These are phyloP conservation scores for Spergularia marina DNA, from an alignment of 148 eudicot species.

Conservation along the genomic window DNA sequence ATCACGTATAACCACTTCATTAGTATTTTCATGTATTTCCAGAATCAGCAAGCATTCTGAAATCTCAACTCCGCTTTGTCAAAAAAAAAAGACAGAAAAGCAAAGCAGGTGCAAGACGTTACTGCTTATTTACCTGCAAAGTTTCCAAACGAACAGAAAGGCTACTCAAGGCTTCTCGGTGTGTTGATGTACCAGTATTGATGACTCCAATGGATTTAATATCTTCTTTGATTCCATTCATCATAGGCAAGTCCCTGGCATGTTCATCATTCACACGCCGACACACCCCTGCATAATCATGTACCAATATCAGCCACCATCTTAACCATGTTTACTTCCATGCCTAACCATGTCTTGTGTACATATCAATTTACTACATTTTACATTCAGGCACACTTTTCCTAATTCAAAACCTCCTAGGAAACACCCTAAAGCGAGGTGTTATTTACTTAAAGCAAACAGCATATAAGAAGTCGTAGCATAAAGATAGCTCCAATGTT, in stretches of 20 bases:
- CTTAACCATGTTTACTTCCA: background rate
- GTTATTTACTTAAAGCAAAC: background rate
- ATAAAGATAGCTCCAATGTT: background rate
- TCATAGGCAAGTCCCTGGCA: conserved; percentile 71
- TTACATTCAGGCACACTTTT: background rate
- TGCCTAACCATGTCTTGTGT: background rate
- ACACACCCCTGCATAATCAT: conserved; percentile 51
- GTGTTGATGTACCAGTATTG: conserved; percentile 52
- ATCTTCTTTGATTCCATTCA: conserved; percentile 91
- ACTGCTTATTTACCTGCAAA: conserved; percentile 46
- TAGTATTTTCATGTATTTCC: too few species aligned
- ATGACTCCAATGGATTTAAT: conserved; percentile 68
- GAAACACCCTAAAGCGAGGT: background rate
- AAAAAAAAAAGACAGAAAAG: background rate
- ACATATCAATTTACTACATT: background rate
- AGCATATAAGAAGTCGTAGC: background rate
- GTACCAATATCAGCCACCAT: background rate
- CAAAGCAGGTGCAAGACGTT: background rate
- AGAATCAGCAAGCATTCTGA: too few species aligned
- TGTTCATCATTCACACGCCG: conserved; percentile 69
- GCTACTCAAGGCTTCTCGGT: conserved; percentile 52
- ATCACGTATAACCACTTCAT: too few species aligned
- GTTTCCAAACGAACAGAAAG: conserved; percentile 51
- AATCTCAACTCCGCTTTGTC: background rate
- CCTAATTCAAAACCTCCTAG: background rate